Evolutionary conservation across 2,329 filamentous ascomycete genomes (phyloP), one percentile per base, ranked within the genome.

Genomic region (Escovopsis sp.): DNA sequence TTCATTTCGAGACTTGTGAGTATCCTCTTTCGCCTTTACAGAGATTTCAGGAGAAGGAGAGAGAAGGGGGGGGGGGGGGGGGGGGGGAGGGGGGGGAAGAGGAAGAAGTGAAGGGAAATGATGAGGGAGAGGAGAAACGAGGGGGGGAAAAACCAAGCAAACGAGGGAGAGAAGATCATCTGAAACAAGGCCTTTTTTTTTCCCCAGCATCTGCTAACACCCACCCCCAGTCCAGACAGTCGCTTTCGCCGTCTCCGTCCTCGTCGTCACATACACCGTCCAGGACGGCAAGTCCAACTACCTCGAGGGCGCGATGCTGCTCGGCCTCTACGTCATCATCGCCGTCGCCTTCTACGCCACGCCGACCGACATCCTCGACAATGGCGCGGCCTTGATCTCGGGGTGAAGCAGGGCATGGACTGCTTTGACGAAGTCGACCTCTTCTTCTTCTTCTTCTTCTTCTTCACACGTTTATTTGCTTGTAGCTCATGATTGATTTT

Each of bases 211-310:
- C 8, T 41, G 31, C 50, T 54, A 46, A 56, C 41, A 25, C 30
- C 20, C 2, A 29, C 5, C 27, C 27, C 3, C 39, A 73, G 70
- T 87, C 52, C 79, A 86, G 64, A 86, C 82, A 0, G 78, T 87
- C 34, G 75, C 81, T 1, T 87, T 87, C 58, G 83, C 81, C 43
- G 68, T 87, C 41, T 82, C 79, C 9, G 80, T 84, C 2, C 61
- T 87, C 35, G 80, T 87, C 29, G 81, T 86, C 30, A 84, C 75
- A 43, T 87, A 77, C 60, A 82, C 74, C 3, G 80, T 88, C 35
- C 79, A 84, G 55, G 84, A 89, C 54, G 84, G 84, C 53, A 84
- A 83, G 60, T 84, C 79, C 12, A 91, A 89, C 60, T 89, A 89
- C 51, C 72, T 89, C 16, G 84, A 89, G 58, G 84, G 84, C 36